These are phyloP conservation scores for Eutrema salsugineum DNA, from an alignment of 441 rosid species.

Conservation along the genomic window DNA sequence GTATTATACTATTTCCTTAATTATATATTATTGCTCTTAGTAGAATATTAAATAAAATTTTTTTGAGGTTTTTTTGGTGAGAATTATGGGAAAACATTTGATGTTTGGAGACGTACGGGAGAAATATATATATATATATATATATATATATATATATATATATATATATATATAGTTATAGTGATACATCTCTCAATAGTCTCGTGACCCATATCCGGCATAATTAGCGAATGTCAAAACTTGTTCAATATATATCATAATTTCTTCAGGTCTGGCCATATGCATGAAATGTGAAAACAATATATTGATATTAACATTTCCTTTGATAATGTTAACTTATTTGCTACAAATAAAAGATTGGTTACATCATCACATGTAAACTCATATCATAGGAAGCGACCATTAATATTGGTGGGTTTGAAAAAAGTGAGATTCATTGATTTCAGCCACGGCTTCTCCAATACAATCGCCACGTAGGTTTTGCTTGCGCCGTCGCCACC, in stretches of 20 bases:
- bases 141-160: too few relatives aligned
- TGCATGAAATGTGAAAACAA: neutral
- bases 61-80: too few relatives aligned
- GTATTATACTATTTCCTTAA: neutral
- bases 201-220: neutral
- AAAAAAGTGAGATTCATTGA: conserved; percentile 47
- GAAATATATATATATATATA: too few relatives aligned
- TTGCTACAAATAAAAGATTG: neutral
- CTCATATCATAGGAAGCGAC: neutral
- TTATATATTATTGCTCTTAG: neutral
- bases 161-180: too few relatives aligned
- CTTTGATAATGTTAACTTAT: neutral
- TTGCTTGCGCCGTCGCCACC: neutral
- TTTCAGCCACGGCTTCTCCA: conserved; percentile 46
- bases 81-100: too few relatives aligned
- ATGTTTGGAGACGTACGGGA: neutral
- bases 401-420: neutral
- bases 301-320: neutral
- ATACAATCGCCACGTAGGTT: conserved; percentile 51
- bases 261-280: neutral
- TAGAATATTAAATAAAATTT: neutral
- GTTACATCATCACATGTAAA: neutral
- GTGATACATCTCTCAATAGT: too few relatives aligned
- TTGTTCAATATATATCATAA: neutral
- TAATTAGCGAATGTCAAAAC: neutral